Percentiles rank a stretch among this genome's conserved stretches.
Conservation (phyloP, 2,329 filamentous ascomycete genomes). For the Fusarium brevicatenulatum region DNA sequence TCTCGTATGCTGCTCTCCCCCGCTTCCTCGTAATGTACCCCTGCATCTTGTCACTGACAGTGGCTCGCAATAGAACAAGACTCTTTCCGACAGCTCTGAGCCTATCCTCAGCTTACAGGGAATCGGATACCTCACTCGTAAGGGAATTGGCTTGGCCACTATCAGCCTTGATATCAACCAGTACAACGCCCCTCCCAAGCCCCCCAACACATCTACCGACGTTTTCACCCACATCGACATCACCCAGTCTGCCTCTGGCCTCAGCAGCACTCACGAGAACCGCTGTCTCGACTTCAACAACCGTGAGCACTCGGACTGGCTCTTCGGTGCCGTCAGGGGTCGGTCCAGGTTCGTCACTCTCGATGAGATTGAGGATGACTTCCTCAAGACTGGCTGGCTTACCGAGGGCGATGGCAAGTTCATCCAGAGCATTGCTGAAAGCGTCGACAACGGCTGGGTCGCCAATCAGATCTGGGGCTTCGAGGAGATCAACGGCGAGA, state of each 20-base stretch:
- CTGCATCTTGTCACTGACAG: constrained; percentile 4
- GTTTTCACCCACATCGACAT: constrained; percentile 72
- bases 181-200: constrained; percentile 57
- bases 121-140: constrained; percentile 77
- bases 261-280: constrained; percentile 71
- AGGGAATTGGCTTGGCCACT: constrained; percentile 74
- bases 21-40: neutral
- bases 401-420: constrained; percentile 68
- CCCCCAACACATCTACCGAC: constrained; percentile 53
- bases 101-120: constrained; percentile 77
- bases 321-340: constrained; percentile 79
- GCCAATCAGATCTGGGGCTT: constrained; percentile 71
- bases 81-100: constrained; percentile 75
- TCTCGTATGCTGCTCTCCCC: constrained; percentile 63
- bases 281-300: constrained; percentile 62
- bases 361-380: constrained; percentile 64
- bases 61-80: constrained; percentile 72
- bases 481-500: constrained; percentile 61
- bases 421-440: constrained; percentile 72
- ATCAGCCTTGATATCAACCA: constrained; percentile 73
- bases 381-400: constrained; percentile 68
- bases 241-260: constrained; percentile 76
- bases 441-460: constrained; percentile 62
- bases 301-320: constrained; percentile 78
- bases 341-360: constrained; percentile 61